Percentiles rank a stretch among this genome's conserved stretches.
Evolutionary conservation across 2,329 filamentous ascomycete species (phyloP).

Genomic region (Fusarium clavum): DNA sequence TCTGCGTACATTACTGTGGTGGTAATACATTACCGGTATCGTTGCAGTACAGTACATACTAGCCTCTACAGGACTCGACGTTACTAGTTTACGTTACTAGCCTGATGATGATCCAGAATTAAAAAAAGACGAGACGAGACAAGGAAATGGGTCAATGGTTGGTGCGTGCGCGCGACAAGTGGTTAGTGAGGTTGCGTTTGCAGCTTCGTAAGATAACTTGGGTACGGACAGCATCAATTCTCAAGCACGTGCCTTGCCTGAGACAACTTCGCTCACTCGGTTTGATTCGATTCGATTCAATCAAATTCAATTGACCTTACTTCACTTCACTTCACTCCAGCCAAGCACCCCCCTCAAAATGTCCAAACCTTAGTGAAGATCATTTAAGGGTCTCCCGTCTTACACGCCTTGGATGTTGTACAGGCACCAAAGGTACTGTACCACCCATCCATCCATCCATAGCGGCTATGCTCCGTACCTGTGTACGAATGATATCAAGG

Average conservation of each 20-base stretch:
- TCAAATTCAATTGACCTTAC: neutral
- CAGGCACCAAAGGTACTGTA: neutral
- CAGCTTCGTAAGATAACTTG: slow-evolving; percentile 5
- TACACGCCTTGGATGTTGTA: slow-evolving; percentile 11
- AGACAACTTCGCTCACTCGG: slow-evolving; percentile 5
- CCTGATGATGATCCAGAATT: neutral
- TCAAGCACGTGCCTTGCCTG: slow-evolving; percentile 21
- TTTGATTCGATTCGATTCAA: neutral
- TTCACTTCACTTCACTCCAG: neutral
- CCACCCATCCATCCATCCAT: neutral
- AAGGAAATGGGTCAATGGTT: neutral
- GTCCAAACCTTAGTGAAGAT: slow-evolving; percentile 23
- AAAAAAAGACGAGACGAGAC: slow-evolving; percentile 6
- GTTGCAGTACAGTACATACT: slow-evolving; percentile 1
- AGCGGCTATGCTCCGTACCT: neutral
- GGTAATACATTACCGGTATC: neutral
- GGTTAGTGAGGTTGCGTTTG: slow-evolving; percentile 4
- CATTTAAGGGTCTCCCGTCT: slow-evolving; percentile 22
- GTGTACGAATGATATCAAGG: neutral
- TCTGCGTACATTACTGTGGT: neutral
- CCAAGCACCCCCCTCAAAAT: neutral
- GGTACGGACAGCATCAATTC: slow-evolving; percentile 8
- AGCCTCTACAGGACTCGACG: neutral
- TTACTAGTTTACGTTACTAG: slow-evolving; percentile 8
- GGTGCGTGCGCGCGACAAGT: slow-evolving; percentile 4